A percentile compares a stretch with the other conserved stretches of the same genome.
These are phyloP conservation scores for Dorcoceras hygrometricum DNA, from an alignment of 257 asterid species.

Conservation along the genomic window DNA sequence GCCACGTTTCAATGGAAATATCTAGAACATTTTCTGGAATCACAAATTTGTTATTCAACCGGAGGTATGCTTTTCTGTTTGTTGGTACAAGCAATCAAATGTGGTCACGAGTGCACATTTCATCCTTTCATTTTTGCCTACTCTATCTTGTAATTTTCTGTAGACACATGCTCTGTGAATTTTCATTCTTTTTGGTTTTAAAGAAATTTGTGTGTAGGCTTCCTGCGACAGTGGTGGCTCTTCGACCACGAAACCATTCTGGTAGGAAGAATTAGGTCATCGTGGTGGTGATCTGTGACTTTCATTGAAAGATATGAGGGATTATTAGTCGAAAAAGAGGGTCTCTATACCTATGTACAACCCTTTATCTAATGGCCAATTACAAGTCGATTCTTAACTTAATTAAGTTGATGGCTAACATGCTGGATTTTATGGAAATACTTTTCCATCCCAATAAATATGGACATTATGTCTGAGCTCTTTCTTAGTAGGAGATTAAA, in stretches of 20 bases:
- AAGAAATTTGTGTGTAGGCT: neutral
- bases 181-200: neutral
- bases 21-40: slow-evolving; percentile 66
- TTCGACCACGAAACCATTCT: neutral
- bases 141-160: neutral
- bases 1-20: slow-evolving; percentile 56
- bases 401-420: neutral
- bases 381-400: too few species aligned
- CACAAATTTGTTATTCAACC: slow-evolving; percentile 60
- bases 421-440: neutral
- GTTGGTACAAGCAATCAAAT: neutral
- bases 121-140: neutral
- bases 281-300: too few species aligned
- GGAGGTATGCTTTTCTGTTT: slow-evolving; percentile 39
- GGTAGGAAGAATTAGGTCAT: too few species aligned
- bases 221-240: neutral
- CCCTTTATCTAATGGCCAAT: slow-evolving; percentile 3
- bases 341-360: too few species aligned
- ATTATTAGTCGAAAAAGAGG: too few species aligned
- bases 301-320: too few species aligned
- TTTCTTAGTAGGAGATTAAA: neutral
- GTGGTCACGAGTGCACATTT: neutral
- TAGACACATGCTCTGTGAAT: neutral
- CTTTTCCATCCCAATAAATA: slow-evolving; percentile 8
- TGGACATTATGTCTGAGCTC: slow-evolving; percentile 4